Conservation (phyloP, 2,329 filamentous ascomycete species). For the Neopestalotiopsis sp. region DNA sequence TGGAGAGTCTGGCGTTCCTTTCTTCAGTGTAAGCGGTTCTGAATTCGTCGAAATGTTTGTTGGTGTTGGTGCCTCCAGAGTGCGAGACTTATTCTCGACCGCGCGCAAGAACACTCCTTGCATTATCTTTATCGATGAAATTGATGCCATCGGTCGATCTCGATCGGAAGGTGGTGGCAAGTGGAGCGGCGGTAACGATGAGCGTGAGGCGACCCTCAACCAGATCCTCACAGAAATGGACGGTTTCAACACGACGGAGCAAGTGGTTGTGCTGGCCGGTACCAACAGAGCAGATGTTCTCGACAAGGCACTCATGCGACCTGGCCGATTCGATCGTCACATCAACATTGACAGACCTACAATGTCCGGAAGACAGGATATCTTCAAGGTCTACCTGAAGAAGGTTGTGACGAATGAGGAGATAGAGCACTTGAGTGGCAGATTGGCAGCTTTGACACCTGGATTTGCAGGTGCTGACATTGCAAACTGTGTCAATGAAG, state of each 20-base stretch:
- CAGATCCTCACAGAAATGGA: conserved; percentile 99
- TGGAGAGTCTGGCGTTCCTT: conserved; percentile 94
- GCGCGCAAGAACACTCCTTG: conserved; percentile 96
- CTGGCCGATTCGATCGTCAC: conserved; percentile 95
- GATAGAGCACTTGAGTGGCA: conserved; percentile 83
- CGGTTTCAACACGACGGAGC: conserved; percentile 95
- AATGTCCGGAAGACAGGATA: conserved; percentile 95
- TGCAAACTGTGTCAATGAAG: conserved; percentile 97
- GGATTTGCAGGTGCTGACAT: conserved; percentile 98
- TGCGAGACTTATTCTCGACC: conserved; percentile 91
- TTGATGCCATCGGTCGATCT: conserved; percentile 94
- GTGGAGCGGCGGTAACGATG: conserved; percentile 91
- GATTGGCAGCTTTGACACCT: conserved; percentile 89
- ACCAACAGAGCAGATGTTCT: conserved; percentile 95
- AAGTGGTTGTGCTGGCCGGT: conserved; percentile 94
- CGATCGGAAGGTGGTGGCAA: conserved; percentile 78
- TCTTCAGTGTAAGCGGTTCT: conserved; percentile 97
- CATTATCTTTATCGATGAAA: conserved; percentile 99
- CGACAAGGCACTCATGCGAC: conserved; percentile 94
- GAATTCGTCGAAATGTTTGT: conserved; percentile 99
- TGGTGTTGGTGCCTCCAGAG: conserved; percentile 93
- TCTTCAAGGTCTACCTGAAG: conserved; percentile 91
- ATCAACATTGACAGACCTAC: conserved; percentile 94
- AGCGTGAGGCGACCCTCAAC: conserved; percentile 95
- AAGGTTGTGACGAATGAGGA: conserved; percentile 96